Conservation (phyloP, 331 rosid genomes). For the Prunus yedoensis region DNA sequence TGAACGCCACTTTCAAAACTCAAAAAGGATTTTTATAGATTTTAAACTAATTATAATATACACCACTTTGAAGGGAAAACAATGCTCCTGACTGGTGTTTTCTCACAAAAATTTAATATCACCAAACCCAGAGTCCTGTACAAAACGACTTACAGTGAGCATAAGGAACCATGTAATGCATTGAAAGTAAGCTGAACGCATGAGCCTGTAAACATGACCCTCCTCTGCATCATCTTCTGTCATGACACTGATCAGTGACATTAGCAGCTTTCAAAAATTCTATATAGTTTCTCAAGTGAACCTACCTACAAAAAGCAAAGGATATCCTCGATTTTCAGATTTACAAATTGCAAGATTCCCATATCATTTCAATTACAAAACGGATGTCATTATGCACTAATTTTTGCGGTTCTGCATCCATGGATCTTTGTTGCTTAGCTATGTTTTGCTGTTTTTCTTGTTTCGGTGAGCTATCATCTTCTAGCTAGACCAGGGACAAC, state of each 20-base stretch:
- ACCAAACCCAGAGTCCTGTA: neutral
- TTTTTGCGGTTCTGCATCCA: too few relatives aligned
- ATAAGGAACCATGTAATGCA: neutral
- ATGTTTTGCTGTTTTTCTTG: too few relatives aligned
- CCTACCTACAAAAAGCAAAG: slow-evolving; percentile 60
- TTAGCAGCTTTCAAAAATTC: slow-evolving; percentile 86
- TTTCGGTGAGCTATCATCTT: too few relatives aligned
- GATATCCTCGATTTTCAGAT: neutral
- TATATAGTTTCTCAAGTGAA: slow-evolving; percentile 79
- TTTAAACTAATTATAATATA: too few relatives aligned
- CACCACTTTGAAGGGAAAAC: too few relatives aligned
- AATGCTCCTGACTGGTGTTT: neutral
- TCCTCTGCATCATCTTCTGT: neutral
- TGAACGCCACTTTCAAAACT: too few relatives aligned
- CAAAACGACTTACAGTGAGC: neutral
- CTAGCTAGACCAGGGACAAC: too few relatives aligned
- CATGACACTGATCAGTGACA: neutral
- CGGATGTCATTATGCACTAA: too few relatives aligned
- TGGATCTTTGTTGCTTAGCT: too few relatives aligned
- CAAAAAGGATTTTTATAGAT: too few relatives aligned
- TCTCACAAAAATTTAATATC: neutral
- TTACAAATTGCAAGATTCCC: neutral
- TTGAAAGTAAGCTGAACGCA: neutral
- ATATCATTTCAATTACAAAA: too few relatives aligned
- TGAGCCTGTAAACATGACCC: too few relatives aligned